Conservation (phyloP, 2,329 filamentous ascomycete species). For the Didymella keratinophila region DNA sequence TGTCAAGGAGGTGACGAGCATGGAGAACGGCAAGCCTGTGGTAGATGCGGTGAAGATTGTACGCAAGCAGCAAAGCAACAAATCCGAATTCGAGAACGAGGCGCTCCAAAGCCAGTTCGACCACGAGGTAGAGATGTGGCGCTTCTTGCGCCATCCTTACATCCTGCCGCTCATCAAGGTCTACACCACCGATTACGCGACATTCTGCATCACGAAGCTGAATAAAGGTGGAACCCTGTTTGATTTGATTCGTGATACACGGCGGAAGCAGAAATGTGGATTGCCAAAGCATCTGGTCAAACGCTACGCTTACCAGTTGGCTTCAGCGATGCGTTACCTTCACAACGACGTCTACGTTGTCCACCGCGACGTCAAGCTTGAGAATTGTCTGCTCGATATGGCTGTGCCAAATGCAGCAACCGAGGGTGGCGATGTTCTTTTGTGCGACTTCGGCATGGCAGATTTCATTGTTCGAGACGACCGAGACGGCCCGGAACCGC, state of each 20-base stretch:
- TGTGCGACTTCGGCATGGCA: slow-evolving; percentile 75
- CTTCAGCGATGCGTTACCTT: slow-evolving; percentile 69
- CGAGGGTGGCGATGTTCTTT: slow-evolving; percentile 64
- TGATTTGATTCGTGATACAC: slow-evolving; percentile 66
- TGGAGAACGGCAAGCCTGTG: slow-evolving; percentile 61
- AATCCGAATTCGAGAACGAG: slow-evolving; percentile 68
- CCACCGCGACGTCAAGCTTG: slow-evolving; percentile 73
- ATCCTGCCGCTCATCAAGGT: slow-evolving; percentile 69
- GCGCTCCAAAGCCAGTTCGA: slow-evolving; percentile 72
- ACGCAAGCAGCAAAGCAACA: slow-evolving; percentile 64
- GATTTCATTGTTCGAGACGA: slow-evolving; percentile 69
- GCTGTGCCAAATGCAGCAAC: slow-evolving; percentile 56
- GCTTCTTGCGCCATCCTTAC: slow-evolving; percentile 68
- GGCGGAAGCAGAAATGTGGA: slow-evolving; percentile 53
- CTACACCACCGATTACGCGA: slow-evolving; percentile 72
- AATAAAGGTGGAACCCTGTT: slow-evolving; percentile 71
- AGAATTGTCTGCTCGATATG: slow-evolving; percentile 71
- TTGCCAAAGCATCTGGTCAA: slow-evolving; percentile 62
- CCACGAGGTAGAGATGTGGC: slow-evolving; percentile 73
- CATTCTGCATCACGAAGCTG: slow-evolving; percentile 71
- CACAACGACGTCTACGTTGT: slow-evolving; percentile 72
- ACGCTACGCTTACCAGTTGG: slow-evolving; percentile 69
- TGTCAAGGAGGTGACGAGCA: slow-evolving; percentile 71
- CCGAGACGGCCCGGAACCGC: slow-evolving; percentile 59
- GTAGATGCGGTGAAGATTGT: slow-evolving; percentile 74